Evolutionary conservation across 129 eudicot species (phyloP), one percentile per base, ranked within the genome.

Genomic region (Sambucus nigra): DNA sequence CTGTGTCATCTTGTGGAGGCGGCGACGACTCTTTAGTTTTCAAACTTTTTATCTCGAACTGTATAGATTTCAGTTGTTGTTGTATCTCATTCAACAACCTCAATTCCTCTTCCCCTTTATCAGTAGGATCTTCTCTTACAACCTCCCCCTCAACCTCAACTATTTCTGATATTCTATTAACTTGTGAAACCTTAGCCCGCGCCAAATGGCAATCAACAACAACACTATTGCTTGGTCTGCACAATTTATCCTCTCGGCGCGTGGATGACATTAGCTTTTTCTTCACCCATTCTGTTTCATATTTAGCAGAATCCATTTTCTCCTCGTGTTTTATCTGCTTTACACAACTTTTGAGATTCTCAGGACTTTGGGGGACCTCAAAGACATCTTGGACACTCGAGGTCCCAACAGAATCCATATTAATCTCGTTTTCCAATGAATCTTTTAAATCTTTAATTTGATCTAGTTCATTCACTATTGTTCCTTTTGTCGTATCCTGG

Each of bases 371-470:
- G 7, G 96, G 95, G 51, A 92, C 99, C 82, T 92, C 99, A 64
- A 82, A 92, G 24, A 92, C 88, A 68, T 91, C 99, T 61, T 73
- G 82, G 41, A 84, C 72, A n/a, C 55, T 68, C 25, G 60, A 33
- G 5, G 74, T 65, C 41, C 54, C 40, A 58, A 69, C 13, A 19
- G 54, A 44, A 21, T 66, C 75, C 20, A 60, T 52, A 51, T 65
- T 19, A 49, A 33, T 18, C 39, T 77, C 74, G 5, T 47, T 72
- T 40, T 59, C 73, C 5, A 20, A 12, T 24, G 16, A 40, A 45
- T 59, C 29, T 0, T 38, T 39, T 7, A 39, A 32, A 8, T 5
- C 17, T 25, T 49, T 26, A 5, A 47, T 5, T 25, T 19, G 44
- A 48, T 53, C 71, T 4, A 4, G 32, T 57, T 26, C 73, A 39